A percentile compares a stretch with the other conserved stretches of the same genome.
These are phyloP conservation scores for Ogataea hybrid DNA, from an alignment of 1,139 yeast species.

Conservation along the genomic window DNA sequence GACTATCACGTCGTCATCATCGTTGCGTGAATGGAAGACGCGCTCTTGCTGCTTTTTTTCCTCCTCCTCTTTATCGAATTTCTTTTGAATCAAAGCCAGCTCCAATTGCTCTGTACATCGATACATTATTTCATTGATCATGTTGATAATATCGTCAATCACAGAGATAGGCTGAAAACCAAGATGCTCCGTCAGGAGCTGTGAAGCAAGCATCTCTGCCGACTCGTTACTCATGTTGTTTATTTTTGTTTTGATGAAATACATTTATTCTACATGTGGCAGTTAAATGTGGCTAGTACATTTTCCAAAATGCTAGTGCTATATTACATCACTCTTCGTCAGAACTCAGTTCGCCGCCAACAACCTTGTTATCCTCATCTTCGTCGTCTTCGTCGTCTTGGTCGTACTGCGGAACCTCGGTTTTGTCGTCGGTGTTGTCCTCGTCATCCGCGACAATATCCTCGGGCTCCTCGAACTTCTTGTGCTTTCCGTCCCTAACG, in stretches of 20 bases:
- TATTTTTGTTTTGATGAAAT: conserved; percentile 2
- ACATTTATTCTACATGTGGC: conserved; percentile 7
- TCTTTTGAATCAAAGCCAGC: conserved; percentile 47
- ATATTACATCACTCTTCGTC: conserved; percentile 21
- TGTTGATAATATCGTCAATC: conserved; percentile 86
- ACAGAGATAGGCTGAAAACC: conserved; percentile 86
- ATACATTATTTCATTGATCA: conserved; percentile 81
- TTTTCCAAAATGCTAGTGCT: conserved; percentile 8
- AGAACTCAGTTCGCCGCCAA: conserved; percentile 31
- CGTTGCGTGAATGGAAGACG: conserved; percentile 12
- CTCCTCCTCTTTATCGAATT: conserved; percentile 27
- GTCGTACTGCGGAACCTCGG: conserved; percentile 5
- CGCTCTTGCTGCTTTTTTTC: conserved; percentile 13
- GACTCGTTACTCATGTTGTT: conserved; percentile 6
- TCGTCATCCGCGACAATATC: conserved; percentile 24
- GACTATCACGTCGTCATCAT: conserved; percentile 29
- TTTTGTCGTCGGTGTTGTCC: conserved; percentile 11
- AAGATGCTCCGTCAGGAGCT: conserved; percentile 77
- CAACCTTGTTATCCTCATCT: conserved; percentile 30
- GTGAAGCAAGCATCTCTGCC: conserved; percentile 39
- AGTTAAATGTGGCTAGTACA: conserved; percentile 9
- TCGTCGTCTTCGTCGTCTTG: conserved; percentile 18
- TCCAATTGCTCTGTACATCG: conserved; percentile 83
- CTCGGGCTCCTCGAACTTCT: conserved; percentile 42
- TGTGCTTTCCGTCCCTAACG: conserved; percentile 37